Base-by-base conservation (phyloP, 108 stramenopile genomes). In the Fistulifera solaris region DNA sequence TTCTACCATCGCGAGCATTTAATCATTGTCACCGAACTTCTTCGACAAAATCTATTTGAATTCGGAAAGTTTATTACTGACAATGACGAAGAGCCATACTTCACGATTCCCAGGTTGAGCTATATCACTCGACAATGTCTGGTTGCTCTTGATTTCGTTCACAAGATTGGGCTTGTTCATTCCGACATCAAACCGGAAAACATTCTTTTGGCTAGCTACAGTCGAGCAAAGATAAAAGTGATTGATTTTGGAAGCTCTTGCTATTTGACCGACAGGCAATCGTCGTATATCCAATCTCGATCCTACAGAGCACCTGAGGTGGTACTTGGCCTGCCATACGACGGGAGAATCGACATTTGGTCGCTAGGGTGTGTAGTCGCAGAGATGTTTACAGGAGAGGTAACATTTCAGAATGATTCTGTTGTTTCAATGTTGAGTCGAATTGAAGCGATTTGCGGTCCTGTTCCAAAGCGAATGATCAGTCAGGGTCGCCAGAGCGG, bases 221-320 rank as follows among this genome's bases (percentile, higher is more conserved):
- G 44, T 21, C 44, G 21, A 17, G 44, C 86, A 16, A 56, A 85
- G 28, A 86, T 98, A 27, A 98, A 98, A 78, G 56, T 99, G 28
- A 98, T 99, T 61, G 98, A 99, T 54, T 99, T 99, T 70, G 98
- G 98, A 18, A 89, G 87, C 56, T 81, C 81, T 63, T 98, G 98
- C 77, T 99, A 87, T 70, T 57, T 84, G 51, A 95, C 88, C 13
- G 98, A 99, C 65, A 81, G 84, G 44, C 86, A 96, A 52, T 81
- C 93, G 40, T 78, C 90, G 44, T 99, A 99, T 66, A 93, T 97
- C 27, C 97, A 99, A 70, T 93, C 90, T 40, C 67, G 98, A 48
- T 86, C 80, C 18, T 96, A 97, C 66, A 81, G 98, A 3, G 98
- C 98, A 4, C 98, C 98, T 7, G 98, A 99, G 66, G 98, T 99